Evolutionary conservation across 495 filamentous ascomycete genomes (phyloP), one percentile per base, ranked within the genome.

Genomic region (Aspergillus bertholletiae): DNA sequence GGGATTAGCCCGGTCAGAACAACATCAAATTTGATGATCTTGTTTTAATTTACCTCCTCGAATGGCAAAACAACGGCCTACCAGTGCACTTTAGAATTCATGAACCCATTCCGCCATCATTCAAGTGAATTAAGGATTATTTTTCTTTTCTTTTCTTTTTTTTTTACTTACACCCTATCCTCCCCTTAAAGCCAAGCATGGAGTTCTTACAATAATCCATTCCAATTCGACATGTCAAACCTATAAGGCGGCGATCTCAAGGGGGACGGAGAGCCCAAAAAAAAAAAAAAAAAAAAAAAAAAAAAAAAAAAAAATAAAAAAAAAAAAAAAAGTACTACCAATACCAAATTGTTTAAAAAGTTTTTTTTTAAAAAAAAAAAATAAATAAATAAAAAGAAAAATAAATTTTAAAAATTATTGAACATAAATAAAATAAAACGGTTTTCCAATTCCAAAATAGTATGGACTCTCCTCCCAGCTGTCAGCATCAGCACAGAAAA

Each of bases 1-100:
- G 39, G 39, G 18, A 43, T 52, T 58, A 54, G 51, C 49, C 22
- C 28, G 47, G 39, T n/a, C n/a, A 22, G 6, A 43, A 43, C 18
- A 43, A 43, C 39, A 43, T 21, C 22, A 20, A 43, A 43, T 21
- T 37, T 37, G 34, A 37, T 37, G 34, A n/a, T 37, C 34, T 3
- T 12, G 39, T 22, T 43, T 43, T 43, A 43, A 47, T 47, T 47
- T 30, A 13, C 22, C 21, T 28, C 26, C 26, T 28, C 26, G 26
- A 28, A n/a, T n/a, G n/a, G n/a, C n/a, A n/a, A 7, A 7, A 13
- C 30, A 32, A 32, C 6, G 7, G 30, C 13, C 30, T 32, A n/a
- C n/a, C n/a, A n/a, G n/a, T n/a, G n/a, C n/a, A n/a, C n/a, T n/a
- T n/a, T n/a, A 23, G 46, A 48, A 11, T 28, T 32, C 7, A n/a